Percentiles rank a stretch among this genome's conserved stretches.
These are phyloP conservation scores for Ophiostoma pallidulum DNA, from an alignment of 2,329 filamentous ascomycete species.

Conservation along the genomic window DNA sequence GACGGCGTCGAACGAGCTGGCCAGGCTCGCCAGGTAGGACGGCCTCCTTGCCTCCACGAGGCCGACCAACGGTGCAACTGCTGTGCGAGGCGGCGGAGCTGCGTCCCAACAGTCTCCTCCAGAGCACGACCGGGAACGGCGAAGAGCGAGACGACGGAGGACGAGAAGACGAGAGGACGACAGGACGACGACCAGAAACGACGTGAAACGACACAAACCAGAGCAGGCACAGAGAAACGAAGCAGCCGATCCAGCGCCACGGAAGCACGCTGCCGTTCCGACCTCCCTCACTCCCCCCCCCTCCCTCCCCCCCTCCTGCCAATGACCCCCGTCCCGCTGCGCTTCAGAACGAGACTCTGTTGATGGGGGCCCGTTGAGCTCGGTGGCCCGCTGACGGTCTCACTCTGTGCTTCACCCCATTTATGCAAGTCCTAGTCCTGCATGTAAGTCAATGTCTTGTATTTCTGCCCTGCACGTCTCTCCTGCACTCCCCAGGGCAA, in stretches of 20 bases:
- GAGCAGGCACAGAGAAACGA: too few species aligned
- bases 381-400: slow-evolving; percentile 11
- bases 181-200: too few species aligned
- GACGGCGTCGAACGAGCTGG: not conserved
- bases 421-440: slow-evolving; percentile 22
- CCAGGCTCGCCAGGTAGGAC: not conserved
- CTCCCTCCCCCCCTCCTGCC: not conserved
- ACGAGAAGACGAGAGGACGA: not conserved
- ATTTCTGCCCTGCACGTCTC: not conserved
- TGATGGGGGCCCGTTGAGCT: slow-evolving; percentile 10
- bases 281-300: not conserved
- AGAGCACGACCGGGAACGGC: too few species aligned
- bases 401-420: slow-evolving; percentile 12
- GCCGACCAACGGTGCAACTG: not conserved
- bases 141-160: not conserved
- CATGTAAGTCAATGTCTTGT: slow-evolving; percentile 22
- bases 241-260: too few species aligned
- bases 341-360: not conserved
- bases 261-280: too few species aligned
- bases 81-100: too few species aligned
- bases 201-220: too few species aligned
- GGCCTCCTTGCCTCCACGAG: not conserved
- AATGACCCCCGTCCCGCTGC: not conserved
- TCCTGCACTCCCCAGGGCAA: not conserved
- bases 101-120: too few species aligned